Base-by-base conservation (phyloP, 306 rosid genomes). In the Cicer arietinum region DNA sequence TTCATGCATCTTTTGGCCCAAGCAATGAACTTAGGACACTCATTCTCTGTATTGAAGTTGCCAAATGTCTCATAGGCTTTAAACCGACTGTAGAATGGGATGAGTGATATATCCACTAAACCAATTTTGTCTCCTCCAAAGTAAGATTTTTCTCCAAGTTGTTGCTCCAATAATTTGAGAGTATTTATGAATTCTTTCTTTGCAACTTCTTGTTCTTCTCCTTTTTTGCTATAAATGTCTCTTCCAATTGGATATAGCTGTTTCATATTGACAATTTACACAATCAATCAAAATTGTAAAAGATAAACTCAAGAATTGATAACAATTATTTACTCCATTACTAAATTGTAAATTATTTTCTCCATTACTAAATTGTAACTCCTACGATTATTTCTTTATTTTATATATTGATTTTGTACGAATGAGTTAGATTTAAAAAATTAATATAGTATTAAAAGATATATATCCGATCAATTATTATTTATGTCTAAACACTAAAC, bases 1-100 rank as follows among this genome's bases (percentile, higher is more conserved):
- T 75, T 76, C 68, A 74, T 37, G 79, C 71, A 81, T 76, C 86
- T 82, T 35, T 68, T 86, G 10, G 69, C 72, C 90, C 86, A 86
- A 16, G 40, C 81, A 39, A 79, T 3, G 10, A 84, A 5, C 77
- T 81, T 86, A 16, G 86, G 90, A 7, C 84, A 86, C 47, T 81
- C 80, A 0, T 30, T 59, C 41, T 81, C 86, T 10, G 73, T 4
- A 9, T 71, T 84, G n/a, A 69, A n/a, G 40, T 46, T 45, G 42
- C 81, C 75, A 40, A 46, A 67, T 1, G 47, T 65, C 56, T 83
- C 81, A 14, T 13, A 81, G 4, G 57, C 39, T 58, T 79, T 67
- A 25, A 87, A 75, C 80, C 84, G 67, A 13, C 71, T 25, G 10
- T 75, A 71, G 69, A 82, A 62, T 43, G 89, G 84, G 7, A 80